Conservation (phyloP, 345 rosid genomes). For the Populus alba region DNA sequence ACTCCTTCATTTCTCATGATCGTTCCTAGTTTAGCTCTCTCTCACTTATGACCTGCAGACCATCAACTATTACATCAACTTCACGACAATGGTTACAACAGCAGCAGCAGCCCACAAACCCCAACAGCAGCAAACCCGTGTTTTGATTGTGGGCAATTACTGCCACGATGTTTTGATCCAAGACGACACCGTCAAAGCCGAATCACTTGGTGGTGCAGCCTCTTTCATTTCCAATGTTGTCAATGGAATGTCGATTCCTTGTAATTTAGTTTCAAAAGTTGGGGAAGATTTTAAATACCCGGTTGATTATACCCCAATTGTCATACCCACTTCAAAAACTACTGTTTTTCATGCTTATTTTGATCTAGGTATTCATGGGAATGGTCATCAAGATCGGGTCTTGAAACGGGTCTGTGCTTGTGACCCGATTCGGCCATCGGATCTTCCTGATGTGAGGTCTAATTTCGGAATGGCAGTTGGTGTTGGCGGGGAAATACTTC, state of each 20-base stretch:
- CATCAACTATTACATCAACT: not conserved
- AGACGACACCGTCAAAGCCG: conserved; percentile 50
- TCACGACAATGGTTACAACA: conserved; percentile 13
- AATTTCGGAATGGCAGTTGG: conserved; percentile 93
- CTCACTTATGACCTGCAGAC: not conserved
- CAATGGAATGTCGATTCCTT: conserved; percentile 51
- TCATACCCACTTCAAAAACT: conserved; percentile 43
- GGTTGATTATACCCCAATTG: conserved; percentile 42
- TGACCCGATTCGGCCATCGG: conserved; percentile 63
- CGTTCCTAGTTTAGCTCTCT: not conserved
- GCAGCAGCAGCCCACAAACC: not conserved
- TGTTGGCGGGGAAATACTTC: conserved; percentile 86
- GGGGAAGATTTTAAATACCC: conserved; percentile 71
- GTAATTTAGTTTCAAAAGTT: conserved; percentile 57
- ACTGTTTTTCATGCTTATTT: conserved; percentile 83
- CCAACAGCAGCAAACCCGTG: conserved; percentile 25
- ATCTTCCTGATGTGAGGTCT: conserved; percentile 56
- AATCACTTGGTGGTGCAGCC: conserved; percentile 94
- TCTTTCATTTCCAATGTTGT: conserved; percentile 77
- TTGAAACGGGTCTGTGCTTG: conserved; percentile 67
- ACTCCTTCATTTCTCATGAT: not conserved
- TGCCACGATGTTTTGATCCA: conserved; percentile 88
- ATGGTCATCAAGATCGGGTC: conserved; percentile 58
- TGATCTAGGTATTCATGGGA: conserved; percentile 32
- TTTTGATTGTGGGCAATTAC: conserved; percentile 80